Base-by-base conservation (phyloP, 495 filamentous ascomycete species). In the Margaritispora aquatica region DNA sequence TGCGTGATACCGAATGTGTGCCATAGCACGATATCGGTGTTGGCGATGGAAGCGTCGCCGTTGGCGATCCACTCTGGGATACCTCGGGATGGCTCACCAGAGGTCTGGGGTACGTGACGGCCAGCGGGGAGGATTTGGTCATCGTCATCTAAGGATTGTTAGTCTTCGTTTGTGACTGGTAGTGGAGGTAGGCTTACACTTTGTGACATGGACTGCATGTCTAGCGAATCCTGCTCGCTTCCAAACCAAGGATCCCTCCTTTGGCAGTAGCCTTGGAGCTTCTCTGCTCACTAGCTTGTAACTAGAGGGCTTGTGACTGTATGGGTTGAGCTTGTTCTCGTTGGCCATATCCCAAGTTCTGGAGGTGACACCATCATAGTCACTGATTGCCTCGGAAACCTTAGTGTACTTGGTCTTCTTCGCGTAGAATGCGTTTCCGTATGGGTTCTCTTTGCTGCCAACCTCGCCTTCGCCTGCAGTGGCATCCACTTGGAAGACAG, bases 341-440 rank as follows among this genome's bases (percentile, higher is more conserved):
- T 96, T 96, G 67, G 82, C 80, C 68, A 96, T 96, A 38, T 96
- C 92, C 92, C 92, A 97, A 0, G 92, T 93, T 31, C 92, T 81
- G 49, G 83, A 84, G 1, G 88, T 90, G 50, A 71, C 75, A 51
- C 88, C 88, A 68, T 96, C 78, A 69, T 97, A 97, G 69, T 96
- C 88, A 36, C 85, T 85, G 72, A 84, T 83, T 2, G 85, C 79
- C 66, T 90, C 84, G n/a, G 74, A 75, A 1, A 88, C 81, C 0
- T 84, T 96, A 23, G 75, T 82, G 67, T 88, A 88, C 73, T 89
- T 89, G 53, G 88, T 95, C 73, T 89, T 90, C 69, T 88, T 84
- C n/a, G 88, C 88, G 68, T 88, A 92, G 73, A 96, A 96, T n/a
- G 87, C 91, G 70, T 96, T 96, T 36, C 93, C 93, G 70, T 95